Percentiles rank a stretch among this genome's conserved stretches.
Conservation (phyloP, 1,139 yeast species). For the Wickerhamomyces sp. region DNA sequence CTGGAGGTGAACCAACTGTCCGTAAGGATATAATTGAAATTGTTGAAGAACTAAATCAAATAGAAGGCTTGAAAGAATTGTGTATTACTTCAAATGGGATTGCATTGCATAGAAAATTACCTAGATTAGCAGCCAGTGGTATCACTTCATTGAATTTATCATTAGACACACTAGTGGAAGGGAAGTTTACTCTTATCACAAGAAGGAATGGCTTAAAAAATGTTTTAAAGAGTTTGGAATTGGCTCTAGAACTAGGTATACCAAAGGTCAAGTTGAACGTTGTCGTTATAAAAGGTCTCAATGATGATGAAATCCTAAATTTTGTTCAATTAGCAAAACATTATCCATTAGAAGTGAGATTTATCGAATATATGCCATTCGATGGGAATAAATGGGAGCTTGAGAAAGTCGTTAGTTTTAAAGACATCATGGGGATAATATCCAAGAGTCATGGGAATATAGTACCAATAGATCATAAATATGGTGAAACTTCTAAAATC, state of each 20-base stretch:
- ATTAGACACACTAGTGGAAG: conserved; percentile 44
- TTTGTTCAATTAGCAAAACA: conserved; percentile 37
- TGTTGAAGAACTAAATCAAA: conserved; percentile 30
- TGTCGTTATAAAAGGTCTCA: conserved; percentile 43
- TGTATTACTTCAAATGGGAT: conserved; percentile 48
- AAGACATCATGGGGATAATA: conserved; percentile 35
- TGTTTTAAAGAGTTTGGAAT: conserved; percentile 37
- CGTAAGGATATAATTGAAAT: conserved; percentile 41
- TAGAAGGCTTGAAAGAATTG: conserved; percentile 38
- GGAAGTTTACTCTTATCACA: conserved; percentile 42
- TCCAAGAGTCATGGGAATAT: conserved; percentile 22
- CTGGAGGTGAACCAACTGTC: conserved; percentile 53
- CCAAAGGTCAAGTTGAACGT: conserved; percentile 41
- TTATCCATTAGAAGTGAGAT: conserved; percentile 40
- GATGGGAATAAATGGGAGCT: conserved; percentile 46
- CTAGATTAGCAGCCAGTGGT: conserved; percentile 34
- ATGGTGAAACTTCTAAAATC: conserved; percentile 45
- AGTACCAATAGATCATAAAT: conserved; percentile 20
- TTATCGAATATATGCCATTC: conserved; percentile 53
- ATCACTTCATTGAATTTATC: conserved; percentile 41
- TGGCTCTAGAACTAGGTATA: conserved; percentile 37
- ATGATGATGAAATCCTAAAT: conserved; percentile 44
- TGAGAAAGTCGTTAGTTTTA: conserved; percentile 37
- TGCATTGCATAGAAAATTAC: conserved; percentile 41
- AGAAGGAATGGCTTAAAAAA: conserved; percentile 41